Evolutionary conservation across 2,329 filamentous ascomycete species (phyloP).

Genomic region (Fusarium nanum): DNA sequence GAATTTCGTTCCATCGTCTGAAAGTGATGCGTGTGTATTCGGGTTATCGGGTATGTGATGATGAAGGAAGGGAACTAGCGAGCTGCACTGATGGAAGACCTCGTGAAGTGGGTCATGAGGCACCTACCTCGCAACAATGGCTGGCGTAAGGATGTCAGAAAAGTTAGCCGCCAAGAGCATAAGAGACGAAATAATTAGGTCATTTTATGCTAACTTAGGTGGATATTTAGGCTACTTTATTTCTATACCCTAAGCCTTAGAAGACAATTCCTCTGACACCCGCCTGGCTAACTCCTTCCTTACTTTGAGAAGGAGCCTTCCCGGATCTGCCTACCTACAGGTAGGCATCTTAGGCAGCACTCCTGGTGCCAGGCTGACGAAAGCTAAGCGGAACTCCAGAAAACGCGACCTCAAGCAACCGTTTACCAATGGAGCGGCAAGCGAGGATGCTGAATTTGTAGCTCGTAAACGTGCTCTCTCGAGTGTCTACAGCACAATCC

Average conservation of each 20-base stretch:
- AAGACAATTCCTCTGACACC: too few species aligned
- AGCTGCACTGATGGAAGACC: too few species aligned
- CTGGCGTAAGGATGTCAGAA: neutral
- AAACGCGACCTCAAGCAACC: neutral
- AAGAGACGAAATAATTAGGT: too few species aligned
- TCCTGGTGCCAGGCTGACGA: neutral
- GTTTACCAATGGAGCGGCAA: constrained; percentile 1
- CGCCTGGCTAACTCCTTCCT: neutral
- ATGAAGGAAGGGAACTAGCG: neutral
- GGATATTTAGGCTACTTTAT: too few species aligned
- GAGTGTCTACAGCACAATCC: constrained; percentile 20
- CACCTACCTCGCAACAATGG: neutral
- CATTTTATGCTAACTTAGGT: too few species aligned
- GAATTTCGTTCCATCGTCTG: neutral
- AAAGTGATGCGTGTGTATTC: neutral
- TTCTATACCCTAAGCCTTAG: too few species aligned
- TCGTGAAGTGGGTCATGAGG: neutral
- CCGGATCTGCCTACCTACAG: too few species aligned
- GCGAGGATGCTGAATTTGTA: constrained; percentile 47
- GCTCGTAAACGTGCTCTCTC: constrained; percentile 58
- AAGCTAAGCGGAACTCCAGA: neutral
- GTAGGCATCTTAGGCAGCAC: too few species aligned
- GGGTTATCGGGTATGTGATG: neutral
- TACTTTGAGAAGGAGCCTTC: neutral
- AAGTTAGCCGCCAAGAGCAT: too few species aligned